Percentiles rank a stretch among this genome's conserved stretches.
Evolutionary conservation across 257 asterid genomes (phyloP).

Genomic region (Avicennia marina): DNA sequence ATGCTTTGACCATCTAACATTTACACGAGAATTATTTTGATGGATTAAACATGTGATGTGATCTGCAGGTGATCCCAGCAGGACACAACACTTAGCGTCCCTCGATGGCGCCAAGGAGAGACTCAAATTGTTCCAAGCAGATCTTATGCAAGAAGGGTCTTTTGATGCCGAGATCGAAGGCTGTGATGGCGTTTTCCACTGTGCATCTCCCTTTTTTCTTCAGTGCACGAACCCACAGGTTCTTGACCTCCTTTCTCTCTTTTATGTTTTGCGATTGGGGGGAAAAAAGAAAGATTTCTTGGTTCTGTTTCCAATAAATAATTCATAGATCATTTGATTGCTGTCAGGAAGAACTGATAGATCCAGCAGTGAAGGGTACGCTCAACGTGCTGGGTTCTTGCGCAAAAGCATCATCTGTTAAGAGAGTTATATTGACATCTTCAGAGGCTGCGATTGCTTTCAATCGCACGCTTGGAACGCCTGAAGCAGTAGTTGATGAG

Average conservation of each 20-base stretch:
- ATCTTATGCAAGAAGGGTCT: conserved; percentile 55
- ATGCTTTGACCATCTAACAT: no score
- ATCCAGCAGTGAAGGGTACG: conserved; percentile 16
- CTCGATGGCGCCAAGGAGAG: conserved; percentile 74
- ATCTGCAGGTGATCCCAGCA: conserved; percentile 47
- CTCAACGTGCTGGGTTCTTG: conserved; percentile 10
- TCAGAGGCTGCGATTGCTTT: conserved; percentile 42
- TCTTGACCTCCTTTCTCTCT: not conserved
- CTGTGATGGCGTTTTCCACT: conserved; percentile 61
- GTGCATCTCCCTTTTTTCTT: conserved; percentile 55
- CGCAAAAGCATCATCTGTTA: conserved; percentile 5
- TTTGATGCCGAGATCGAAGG: conserved; percentile 54
- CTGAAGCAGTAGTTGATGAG: conserved; percentile 45
- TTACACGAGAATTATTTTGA: no score
- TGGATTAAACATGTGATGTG: no score
- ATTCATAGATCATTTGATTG: no score
- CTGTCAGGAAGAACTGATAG: conserved; percentile 3
- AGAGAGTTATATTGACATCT: conserved; percentile 48
- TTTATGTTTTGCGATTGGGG: no score
- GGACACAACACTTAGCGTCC: conserved; percentile 40
- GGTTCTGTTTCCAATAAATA: no score
- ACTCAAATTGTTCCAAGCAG: conserved; percentile 45
- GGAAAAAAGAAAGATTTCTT: no score
- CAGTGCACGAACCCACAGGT: conserved; percentile 50
- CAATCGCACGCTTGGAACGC: conserved; percentile 37